Base-by-base conservation (phyloP, 805 yeast genomes). In the Yarrowia deformans region DNA sequence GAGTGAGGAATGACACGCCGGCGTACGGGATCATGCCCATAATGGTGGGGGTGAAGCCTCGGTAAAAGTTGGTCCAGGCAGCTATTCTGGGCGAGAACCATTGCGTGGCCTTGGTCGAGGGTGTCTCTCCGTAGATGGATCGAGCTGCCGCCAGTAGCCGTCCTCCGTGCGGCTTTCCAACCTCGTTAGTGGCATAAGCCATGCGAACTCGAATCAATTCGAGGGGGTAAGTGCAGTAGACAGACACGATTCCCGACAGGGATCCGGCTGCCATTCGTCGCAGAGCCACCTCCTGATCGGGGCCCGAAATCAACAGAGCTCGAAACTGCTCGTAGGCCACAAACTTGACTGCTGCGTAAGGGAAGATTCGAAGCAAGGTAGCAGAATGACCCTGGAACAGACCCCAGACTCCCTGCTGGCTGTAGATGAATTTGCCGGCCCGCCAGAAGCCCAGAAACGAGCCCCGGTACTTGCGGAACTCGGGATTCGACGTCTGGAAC, bases 1-100 rank as follows among this genome's bases (percentile, higher is more conserved):
- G 98, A 4, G 97, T 90, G 80, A 93, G 90, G 75, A 95, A 95
- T 3, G 97, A 91, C 3, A 94, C 98, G 12, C 99, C 99, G 0
- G 99, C 99, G 77, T 95, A 95, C 0, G 99, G 99, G 29, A 95
- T 83, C 97, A 95, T 93, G 12, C 99, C 99, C 49, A 93, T 74
- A 55, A 95, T 88, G 0, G 99, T 95, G 19, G 99, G 97, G 8
- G 90, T 85, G 78, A 94, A 95, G 1, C 99, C 99, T 70, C 98
- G 84, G 79, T 94, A 95, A 78, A 93, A 95, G 80, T 93, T 94
- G 67, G 85, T 79, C 13, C 85, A 72, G 70, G 72, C 77, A 70
- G 71, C 77, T 40, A 73, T 48, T n/a, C 60, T 39, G 18, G 54
- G 34, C 8, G 69, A 54, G 5, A 66, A 40, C 32, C 29, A 50